Percentiles rank a stretch among this genome's conserved stretches.
Evolutionary conservation across 2,329 filamentous ascomycete species (phyloP).

Genomic region (Penicillium rolfsii): DNA sequence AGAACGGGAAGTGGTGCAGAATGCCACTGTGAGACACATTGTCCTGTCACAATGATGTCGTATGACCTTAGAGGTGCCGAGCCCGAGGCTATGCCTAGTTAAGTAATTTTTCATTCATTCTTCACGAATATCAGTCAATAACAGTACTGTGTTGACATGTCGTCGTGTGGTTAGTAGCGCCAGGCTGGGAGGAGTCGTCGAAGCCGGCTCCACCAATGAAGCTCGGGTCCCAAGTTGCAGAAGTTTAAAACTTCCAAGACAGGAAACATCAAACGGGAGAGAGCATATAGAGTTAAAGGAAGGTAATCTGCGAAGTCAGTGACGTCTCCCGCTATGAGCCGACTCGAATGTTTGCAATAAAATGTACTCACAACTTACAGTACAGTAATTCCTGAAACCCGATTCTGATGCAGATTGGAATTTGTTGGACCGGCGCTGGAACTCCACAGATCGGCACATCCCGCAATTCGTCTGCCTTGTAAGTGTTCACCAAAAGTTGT

Average conservation of each 20-base stretch:
- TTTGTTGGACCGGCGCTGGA: not conserved
- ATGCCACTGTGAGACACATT: not conserved
- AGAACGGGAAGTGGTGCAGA: not conserved
- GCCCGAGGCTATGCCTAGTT: not conserved
- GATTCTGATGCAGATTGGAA: not conserved
- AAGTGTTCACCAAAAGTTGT: not conserved
- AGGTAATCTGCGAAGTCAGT: not conserved
- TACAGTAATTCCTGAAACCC: no score
- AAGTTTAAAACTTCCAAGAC: not conserved
- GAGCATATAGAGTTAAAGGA: not conserved
- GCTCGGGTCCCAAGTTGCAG: not conserved
- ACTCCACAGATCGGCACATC: not conserved
- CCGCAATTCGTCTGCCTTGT: not conserved
- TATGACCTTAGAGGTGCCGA: slow-evolving; percentile 3
- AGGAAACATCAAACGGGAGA: not conserved
- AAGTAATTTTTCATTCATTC: not conserved
- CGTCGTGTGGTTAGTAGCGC: not conserved
- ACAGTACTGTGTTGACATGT: not conserved
- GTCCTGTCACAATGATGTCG: slow-evolving; percentile 1
- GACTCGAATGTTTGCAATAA: not conserved
- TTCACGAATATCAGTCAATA: not conserved
- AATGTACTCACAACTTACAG: not conserved
- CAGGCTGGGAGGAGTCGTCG: not conserved
- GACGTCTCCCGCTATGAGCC: not conserved
- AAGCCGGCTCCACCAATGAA: not conserved